Percentiles rank a stretch among this genome's conserved stretches.
These are phyloP conservation scores for Oenanthe javanica DNA, from an alignment of 140 eudicot genomes.

Conservation along the genomic window DNA sequence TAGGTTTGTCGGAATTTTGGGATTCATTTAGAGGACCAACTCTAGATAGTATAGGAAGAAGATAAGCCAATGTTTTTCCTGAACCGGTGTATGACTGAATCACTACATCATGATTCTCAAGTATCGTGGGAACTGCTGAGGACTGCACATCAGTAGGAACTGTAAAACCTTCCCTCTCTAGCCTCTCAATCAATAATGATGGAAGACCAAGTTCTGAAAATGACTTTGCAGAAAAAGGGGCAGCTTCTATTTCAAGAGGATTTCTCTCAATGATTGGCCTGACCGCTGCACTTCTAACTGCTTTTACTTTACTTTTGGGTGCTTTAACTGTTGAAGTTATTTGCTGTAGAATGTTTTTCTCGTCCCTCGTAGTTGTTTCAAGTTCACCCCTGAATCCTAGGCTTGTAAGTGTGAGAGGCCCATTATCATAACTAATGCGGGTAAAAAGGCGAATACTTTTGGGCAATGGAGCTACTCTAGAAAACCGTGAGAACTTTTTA, in stretches of 20 bases:
- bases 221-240: constrained; percentile 87
- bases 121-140: constrained; percentile 79
- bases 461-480: constrained; percentile 35
- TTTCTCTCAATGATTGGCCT: constrained; percentile 33
- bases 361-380: constrained; percentile 24
- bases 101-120: constrained; percentile 73
- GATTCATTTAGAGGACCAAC: constrained; percentile 51
- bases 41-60: constrained; percentile 87
- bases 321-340: constrained; percentile 32
- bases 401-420: constrained; percentile 60
- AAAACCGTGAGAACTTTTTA: constrained; percentile 35
- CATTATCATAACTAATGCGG: constrained; percentile 25
- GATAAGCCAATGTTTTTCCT: constrained; percentile 83
- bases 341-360: constrained; percentile 29
- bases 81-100: constrained; percentile 96
- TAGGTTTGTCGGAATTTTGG: constrained; percentile 22
- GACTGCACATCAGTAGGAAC: constrained; percentile 92
- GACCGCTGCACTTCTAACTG: constrained; percentile 16
- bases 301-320: constrained; percentile 41
- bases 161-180: constrained; percentile 66
- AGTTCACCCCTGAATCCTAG: constrained; percentile 47
- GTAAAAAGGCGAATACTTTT: constrained; percentile 29
- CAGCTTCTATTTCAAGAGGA: constrained; percentile 38
- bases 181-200: constrained; percentile 54
- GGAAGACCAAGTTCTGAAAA: constrained; percentile 91